Evolutionary conservation across 2,329 filamentous ascomycete species (phyloP).

Genomic region (Apiospora sp.): DNA sequence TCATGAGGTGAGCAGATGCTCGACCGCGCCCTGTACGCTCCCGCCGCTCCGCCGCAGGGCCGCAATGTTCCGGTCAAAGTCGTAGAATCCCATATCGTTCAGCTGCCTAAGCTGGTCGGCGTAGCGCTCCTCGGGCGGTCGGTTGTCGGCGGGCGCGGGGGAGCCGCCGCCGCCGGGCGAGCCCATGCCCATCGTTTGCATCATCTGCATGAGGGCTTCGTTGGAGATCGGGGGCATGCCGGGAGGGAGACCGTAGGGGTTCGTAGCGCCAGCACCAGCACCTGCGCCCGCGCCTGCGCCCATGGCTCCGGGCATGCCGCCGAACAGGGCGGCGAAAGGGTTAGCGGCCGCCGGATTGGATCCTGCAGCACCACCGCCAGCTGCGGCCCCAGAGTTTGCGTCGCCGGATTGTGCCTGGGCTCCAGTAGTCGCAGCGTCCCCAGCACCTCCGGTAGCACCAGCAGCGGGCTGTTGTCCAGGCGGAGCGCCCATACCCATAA

Average conservation of each 20-base stretch:
- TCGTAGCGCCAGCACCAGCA: conserved; percentile 42
- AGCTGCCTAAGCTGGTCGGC: conserved; percentile 86
- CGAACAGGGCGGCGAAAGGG: conserved; percentile 74
- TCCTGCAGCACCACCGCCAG: background rate
- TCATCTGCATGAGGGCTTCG: conserved; percentile 62
- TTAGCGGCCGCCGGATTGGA: conserved; percentile 51
- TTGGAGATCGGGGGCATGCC: conserved; percentile 56
- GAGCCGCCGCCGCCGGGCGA: conserved; percentile 49
- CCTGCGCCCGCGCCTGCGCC: conserved; percentile 37
- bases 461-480: conserved; percentile 7
- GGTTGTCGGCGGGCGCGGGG: conserved; percentile 74
- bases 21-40: conserved; percentile 90
- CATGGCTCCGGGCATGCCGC: conserved; percentile 30
- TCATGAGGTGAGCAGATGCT: conserved; percentile 67
- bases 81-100: conserved; percentile 99
- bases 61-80: conserved; percentile 92
- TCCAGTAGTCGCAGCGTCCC: conserved; percentile 26
- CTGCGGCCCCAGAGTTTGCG: background rate
- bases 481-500: background rate
- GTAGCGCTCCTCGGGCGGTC: conserved; percentile 93
- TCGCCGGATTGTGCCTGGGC: background rate
- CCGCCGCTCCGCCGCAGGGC: conserved; percentile 89
- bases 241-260: conserved; percentile 44
- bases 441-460: conserved; percentile 29
- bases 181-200: conserved; percentile 56